Base-by-base conservation (phyloP, 2,329 filamentous ascomycete species). In the Diaporthe sp. region DNA sequence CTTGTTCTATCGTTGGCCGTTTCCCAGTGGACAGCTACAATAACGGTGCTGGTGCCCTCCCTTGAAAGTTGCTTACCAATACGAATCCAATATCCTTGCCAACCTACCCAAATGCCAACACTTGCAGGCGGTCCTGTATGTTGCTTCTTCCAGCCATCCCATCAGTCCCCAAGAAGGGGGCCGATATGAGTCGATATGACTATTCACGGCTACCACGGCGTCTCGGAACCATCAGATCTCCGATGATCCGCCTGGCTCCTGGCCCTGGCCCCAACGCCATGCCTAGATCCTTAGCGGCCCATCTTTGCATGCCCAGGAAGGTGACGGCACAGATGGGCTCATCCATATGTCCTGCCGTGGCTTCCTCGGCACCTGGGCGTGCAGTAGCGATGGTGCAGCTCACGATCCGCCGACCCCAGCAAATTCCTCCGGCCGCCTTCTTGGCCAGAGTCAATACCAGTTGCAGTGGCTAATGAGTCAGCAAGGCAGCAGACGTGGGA, bases 401-500 rank as follows among this genome's bases (percentile, higher is more conserved):
- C 12, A 10, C 44, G 37, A 9, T 9, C 61, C 44, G 19, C 46
- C 62, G 25, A 22, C 31, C 15, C 28, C 19, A 8, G 28, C 7
- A 12, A 53, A 68, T 22, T 12, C 39, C 3, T 12, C 42, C 34
- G 17, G n/a, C 62, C 8, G 19, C 25, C 4, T 44, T 44, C 6
- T 19, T 9, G 60, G 39, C 25, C 39, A 15, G 37, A n/a, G 3
- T 28, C 65, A 10, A n/a, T 22, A 31, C 22, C 58, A 28, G 2
- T 57, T 4, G 34, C 5, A 15, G 13, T 49, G 22, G 4, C 19
- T 15, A 15, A 37, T 39, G 22, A 17, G 46, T 28, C 46, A 39
- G 46, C 65, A n/a, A 37, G 49, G 31, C 31, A 68, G 13, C n/a
- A n/a, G n/a, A 39, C 46, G 31, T 65, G 31, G 65, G n/a, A 55